A percentile compares a stretch with the other conserved stretches of the same genome.
Evolutionary conservation across 192 early-diverging fungal genomes (phyloP).

Genomic region (Backusella sp.): DNA sequence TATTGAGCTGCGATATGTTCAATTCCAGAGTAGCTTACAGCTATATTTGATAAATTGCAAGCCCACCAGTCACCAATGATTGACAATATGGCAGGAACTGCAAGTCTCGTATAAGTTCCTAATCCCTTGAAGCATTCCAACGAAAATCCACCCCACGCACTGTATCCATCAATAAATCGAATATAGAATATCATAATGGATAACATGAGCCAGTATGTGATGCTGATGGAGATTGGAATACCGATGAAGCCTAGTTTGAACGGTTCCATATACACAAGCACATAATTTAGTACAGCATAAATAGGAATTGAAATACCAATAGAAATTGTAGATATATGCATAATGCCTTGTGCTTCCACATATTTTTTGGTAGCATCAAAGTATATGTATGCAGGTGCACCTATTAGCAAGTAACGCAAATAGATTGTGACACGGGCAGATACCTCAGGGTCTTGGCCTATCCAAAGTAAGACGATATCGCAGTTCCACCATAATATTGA

Average conservation of each 20-base stretch:
- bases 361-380: constrained; percentile 86
- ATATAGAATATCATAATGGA: constrained; percentile 66
- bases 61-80: constrained; percentile 75
- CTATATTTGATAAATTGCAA: constrained; percentile 67
- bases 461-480: constrained; percentile 61
- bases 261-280: constrained; percentile 72
- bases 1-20: constrained; percentile 80
- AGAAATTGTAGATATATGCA: constrained; percentile 79
- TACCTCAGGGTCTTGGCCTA: constrained; percentile 73
- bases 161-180: constrained; percentile 52
- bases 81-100: constrained; percentile 75
- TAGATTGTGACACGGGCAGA: constrained; percentile 63
- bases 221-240: constrained; percentile 73
- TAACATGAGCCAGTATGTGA: constrained; percentile 76
- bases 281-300: constrained; percentile 75
- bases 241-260: constrained; percentile 76
- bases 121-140: constrained; percentile 59
- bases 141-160: constrained; percentile 86
- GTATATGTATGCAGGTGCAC: constrained; percentile 70
- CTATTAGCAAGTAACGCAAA: constrained; percentile 63
- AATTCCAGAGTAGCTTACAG: constrained; percentile 65
- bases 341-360: constrained; percentile 87
- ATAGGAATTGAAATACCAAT: constrained; percentile 67
- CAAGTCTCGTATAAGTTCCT: constrained; percentile 60
- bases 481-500: constrained; percentile 66